Base-by-base conservation (phyloP, 2,329 filamentous ascomycete species). In the Cordyceps cateniannulata region DNA sequence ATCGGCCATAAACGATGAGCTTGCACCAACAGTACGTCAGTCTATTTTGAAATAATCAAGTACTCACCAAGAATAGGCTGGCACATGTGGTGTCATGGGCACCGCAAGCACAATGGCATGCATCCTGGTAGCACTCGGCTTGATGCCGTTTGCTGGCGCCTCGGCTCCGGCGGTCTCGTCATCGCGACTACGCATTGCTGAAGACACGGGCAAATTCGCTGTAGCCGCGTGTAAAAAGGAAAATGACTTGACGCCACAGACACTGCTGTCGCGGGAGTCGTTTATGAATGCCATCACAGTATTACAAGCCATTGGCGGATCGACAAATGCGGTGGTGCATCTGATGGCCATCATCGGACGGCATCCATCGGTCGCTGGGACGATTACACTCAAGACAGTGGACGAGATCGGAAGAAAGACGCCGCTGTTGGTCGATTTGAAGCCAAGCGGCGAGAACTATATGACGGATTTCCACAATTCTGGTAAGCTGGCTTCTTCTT, bases 391-490 rank as follows among this genome's bases (percentile, higher is more conserved):
- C 14, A 84, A 90, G 66, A 91, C 92, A 44, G 81, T 96, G 69
- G 90, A 96, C 72, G 83, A 88, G 54, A 86, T 95, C 54, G 89
- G 88, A 60, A 79, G 91, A 65, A 85, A 82, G 65, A 91, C 92
- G 1, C 91, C 91, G 0, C 85, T 95, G 68, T 83, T 96, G 45
- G 89, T 93, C 1, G 89, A 96, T 69, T 79, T 96, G 20, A 91
- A 93, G n/a, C 93, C 93, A 0, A 90, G 85, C 62, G 93, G 93
- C 1, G 87, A 89, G 59, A 93, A 91, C 70, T 89, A 92, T 72
- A 96, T 96, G 87, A 90, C 88, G 5, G 92, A 97, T 69, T 86
- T 97, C 45, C 95, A 95, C 73, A 88, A 92, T 62, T 88, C 95
- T 22, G 69, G 67, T 65, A 18, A 12, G 63, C 0, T 1, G 38